Evolutionary conservation across 441 rosid species (phyloP), one percentile per base, ranked within the genome.

Genomic region (Mallotus repandus): DNA sequence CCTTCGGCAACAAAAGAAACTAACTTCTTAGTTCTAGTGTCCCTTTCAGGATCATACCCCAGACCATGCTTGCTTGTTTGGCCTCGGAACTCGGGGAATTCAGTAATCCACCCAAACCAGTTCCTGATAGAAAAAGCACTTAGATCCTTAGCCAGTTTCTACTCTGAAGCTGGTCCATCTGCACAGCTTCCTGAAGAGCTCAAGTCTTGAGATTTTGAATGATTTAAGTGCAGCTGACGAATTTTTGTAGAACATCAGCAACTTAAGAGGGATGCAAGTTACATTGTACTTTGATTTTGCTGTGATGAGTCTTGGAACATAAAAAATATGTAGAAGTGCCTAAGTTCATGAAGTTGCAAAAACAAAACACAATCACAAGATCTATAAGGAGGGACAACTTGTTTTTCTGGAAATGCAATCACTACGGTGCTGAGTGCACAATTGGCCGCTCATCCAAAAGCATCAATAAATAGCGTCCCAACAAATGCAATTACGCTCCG

Each of bases 131-230:
- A 90, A 76, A 94, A 92, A 75, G 97, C 88, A 48, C 85, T 92
- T 43, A 52, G 93, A 79, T 80, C 88, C 54, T 77, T 92, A 72
- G 95, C 98, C 0, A 64, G 81, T 63, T 94, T 94, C 86, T 94
- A 92, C 83, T 89, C 97, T 0, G 89, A 79, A 82, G 94, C 98
- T 0, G 99, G 98, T 1, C 96, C 98, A 38, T 91, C 99, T 53
- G 97, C 97, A n/a, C 76, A 86, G 0, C 87, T 92, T 43, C 89
- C 98, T 16, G 90, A 83, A 45, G 90, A 86, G 56, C 87, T 89
- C 2, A 92, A 87, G 90, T 68, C 85, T n/a, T 9, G 81, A 86
- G 61, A 89, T 91, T 65, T 80, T 89, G 78, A 73, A 84, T 6
- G 80, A 88, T 85, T 84, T 95, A 76, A 79, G 54, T 52, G 76